Base-by-base conservation (phyloP, 2,329 filamentous ascomycete species). In the Fusarium sp. region DNA sequence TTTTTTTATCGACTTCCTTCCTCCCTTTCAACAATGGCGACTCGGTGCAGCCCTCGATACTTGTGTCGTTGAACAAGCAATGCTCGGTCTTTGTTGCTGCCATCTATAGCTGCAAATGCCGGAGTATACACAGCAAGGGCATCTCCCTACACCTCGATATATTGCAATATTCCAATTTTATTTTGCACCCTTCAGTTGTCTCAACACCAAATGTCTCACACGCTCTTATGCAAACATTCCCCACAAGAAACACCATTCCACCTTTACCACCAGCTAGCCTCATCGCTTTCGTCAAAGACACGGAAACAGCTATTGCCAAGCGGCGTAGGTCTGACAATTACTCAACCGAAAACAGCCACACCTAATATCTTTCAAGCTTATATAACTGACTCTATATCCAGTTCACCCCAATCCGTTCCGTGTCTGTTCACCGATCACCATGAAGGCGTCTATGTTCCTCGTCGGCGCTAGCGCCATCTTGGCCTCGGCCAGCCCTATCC, bases 371-470 rank as follows among this genome's bases (percentile, higher is more conserved):
- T 27, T 27, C 49, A 50, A 60, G 46, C 48, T 56, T 60, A 71
- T 71, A 66, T 71, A 63, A 65, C 73, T 74, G 46, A 74, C 71
- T 44, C 32, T 37, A 44, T 49, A 60, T 44, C 56, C 56, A 73
- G 71, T 67, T 57, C 41, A 61, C 43, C 51, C 39, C 58, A 53
- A 43, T 62, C 56, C 43, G 33, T 54, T 49, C 43, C 32, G 48
- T 56, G 62, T 55, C 52, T 64, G 46, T 59, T 52, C 47, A 62
- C 63, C 64, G 48, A 62, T 60, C 77, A 84, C 76, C 67, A 87
- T 87, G 84, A 86, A 84, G 80, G 77, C 81, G 46, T 83, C 84
- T 48, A 62, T 82, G 57, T 76, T 82, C 68, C 75, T 87, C 69
- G 76, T 78, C 68, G 77, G 79, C 70, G 78, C 82, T 65, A 78